These are phyloP conservation scores for Prunus yedoensis DNA, from an alignment of 331 rosid species.

Conservation along the genomic window DNA sequence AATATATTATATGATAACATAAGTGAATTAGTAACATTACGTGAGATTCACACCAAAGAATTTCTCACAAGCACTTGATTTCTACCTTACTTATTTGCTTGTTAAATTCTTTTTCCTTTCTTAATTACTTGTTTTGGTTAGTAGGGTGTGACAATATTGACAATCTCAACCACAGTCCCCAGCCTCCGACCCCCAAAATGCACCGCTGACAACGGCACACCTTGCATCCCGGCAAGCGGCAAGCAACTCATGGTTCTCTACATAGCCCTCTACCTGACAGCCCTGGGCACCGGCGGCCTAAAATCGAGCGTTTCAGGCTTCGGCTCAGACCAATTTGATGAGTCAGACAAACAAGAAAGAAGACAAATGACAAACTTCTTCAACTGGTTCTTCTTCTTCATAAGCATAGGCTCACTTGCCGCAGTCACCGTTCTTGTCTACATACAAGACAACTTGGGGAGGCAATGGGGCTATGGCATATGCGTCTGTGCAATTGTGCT, in stretches of 20 bases:
- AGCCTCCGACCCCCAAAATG: conserved; percentile 79
- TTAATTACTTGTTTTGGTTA: conserved; percentile 8
- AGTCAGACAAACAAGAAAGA: conserved; percentile 48
- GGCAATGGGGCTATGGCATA: conserved; percentile 83
- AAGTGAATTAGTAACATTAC: too few species aligned
- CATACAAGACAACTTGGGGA: conserved; percentile 71
- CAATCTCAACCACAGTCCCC: conserved; percentile 73
- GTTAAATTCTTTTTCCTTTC: neutral
- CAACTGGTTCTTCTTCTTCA: conserved; percentile 90
- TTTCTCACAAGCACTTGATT: too few species aligned
- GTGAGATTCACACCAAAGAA: too few species aligned
- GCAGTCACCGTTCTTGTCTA: conserved; percentile 81
- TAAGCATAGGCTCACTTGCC: conserved; percentile 67
- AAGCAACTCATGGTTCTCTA: conserved; percentile 58
- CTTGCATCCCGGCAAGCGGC: conserved; percentile 53
- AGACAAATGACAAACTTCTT: conserved; percentile 61
- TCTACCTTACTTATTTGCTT: neutral
- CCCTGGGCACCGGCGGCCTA: conserved; percentile 82
- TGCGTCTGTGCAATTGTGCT: conserved; percentile 61
- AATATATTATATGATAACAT: too few species aligned
- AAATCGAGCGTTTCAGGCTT: conserved; percentile 88
- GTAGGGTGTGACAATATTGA: conserved; percentile 79
- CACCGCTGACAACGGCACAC: neutral
- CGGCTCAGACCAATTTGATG: conserved; percentile 85
- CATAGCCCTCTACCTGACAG: conserved; percentile 64